phyloP scores from a whole-genome alignment of 495 filamentous ascomycete species.

The Venustampulla echinocandica region DNA sequence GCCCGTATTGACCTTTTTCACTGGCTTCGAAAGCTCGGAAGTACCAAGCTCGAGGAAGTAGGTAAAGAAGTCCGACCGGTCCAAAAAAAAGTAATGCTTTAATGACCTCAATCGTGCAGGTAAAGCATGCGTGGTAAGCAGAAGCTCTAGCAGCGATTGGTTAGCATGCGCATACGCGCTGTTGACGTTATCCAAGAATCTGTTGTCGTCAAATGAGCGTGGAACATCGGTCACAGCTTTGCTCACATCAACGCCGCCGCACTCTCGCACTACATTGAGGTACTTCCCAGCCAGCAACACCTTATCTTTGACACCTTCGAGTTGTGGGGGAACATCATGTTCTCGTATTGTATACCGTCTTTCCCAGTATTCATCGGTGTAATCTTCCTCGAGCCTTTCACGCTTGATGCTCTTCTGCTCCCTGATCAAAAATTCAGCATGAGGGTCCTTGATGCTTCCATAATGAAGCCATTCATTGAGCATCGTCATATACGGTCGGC shows the following conservation, averaged over 20 bases:
- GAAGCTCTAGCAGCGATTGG: conserved; percentile 80
- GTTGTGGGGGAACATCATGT: conserved; percentile 82
- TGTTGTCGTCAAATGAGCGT: conserved; percentile 78
- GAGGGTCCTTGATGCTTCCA: conserved; percentile 88
- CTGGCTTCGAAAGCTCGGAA: conserved; percentile 82
- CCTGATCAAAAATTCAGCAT: conserved; percentile 87
- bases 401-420: conserved; percentile 92
- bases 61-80: conserved; percentile 94
- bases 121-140: conserved; percentile 85
- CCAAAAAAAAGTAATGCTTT: conserved; percentile 98
- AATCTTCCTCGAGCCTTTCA: conserved; percentile 87
- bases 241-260: conserved; percentile 90
- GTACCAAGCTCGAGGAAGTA: conserved; percentile 89
- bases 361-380: conserved; percentile 99
- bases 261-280: conserved; percentile 93
- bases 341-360: conserved; percentile 92
- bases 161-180: conserved; percentile 92
- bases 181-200: conserved; percentile 92
- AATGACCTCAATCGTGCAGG: conserved; percentile 78
- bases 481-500: conserved; percentile 94
- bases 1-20: conserved; percentile 76
- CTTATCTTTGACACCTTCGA: conserved; percentile 86
- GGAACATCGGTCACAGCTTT: conserved; percentile 84
- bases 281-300: conserved; percentile 94
- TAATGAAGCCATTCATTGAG: conserved; percentile 98